Conservation (phyloP, 2,329 filamentous ascomycete species). For the Clonostachys rhizophaga region DNA sequence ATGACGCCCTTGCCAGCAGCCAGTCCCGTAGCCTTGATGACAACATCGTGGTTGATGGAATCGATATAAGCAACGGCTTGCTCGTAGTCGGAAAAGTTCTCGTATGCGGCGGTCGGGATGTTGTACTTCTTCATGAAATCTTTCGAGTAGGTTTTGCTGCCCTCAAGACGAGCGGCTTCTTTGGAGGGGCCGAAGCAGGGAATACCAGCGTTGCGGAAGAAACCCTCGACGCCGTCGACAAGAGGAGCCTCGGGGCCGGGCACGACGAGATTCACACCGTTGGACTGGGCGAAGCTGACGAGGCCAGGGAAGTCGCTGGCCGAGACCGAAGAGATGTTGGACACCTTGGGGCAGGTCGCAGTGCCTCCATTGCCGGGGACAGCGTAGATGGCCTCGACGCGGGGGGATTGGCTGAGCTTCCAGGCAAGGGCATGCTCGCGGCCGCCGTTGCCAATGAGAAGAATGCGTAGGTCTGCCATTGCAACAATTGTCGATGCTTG, state of each 20-base stretch:
- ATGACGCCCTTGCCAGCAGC: constrained; percentile 96
- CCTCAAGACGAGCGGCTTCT: constrained; percentile 84
- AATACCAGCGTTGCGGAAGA: constrained; percentile 72
- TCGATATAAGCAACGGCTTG: constrained; percentile 72
- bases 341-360: constrained; percentile 62
- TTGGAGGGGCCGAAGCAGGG: constrained; percentile 81
- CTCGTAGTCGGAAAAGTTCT: constrained; percentile 79
- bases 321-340: constrained; percentile 66
- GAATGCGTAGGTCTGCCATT: constrained; percentile 54
- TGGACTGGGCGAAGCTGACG: constrained; percentile 67
- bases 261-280: constrained; percentile 76
- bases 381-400: constrained; percentile 69
- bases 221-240: constrained; percentile 82
- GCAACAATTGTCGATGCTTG: not conserved
- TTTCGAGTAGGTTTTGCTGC: constrained; percentile 95
- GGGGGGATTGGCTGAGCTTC: constrained; percentile 81
- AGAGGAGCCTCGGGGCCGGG: constrained; percentile 92
- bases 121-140: constrained; percentile 92
- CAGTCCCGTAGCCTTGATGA: constrained; percentile 91
- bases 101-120: constrained; percentile 88
- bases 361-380: constrained; percentile 87
- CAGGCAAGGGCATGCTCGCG: constrained; percentile 92
- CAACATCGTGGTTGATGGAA: constrained; percentile 64
- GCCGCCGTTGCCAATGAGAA: constrained; percentile 90
- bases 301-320: constrained; percentile 75